Percentiles rank a stretch among this genome's conserved stretches.
phyloP scores from a whole-genome alignment of 2,329 filamentous ascomycete genomes.

The Curvularia spicifera region DNA sequence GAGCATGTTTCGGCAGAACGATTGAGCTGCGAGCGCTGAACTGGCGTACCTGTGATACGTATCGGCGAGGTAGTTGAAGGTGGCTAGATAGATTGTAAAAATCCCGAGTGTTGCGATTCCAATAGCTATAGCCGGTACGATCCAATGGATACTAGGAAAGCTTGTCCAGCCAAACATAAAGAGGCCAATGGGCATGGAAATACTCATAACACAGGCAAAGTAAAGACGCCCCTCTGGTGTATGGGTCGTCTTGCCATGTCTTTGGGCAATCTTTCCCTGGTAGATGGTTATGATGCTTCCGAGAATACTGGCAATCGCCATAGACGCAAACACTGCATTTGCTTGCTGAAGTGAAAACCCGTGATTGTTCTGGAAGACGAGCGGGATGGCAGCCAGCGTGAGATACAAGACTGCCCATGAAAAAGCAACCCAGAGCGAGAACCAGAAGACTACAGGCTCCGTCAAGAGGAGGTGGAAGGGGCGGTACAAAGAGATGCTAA shows the following conservation, averaged over 20 bases:
- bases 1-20: slow-evolving; percentile 82
- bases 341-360: slow-evolving; percentile 70
- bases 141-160: slow-evolving; percentile 69
- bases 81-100: slow-evolving; percentile 76
- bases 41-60: slow-evolving; percentile 85
- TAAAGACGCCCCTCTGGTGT: slow-evolving; percentile 80
- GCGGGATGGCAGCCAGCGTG: slow-evolving; percentile 78
- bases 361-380: slow-evolving; percentile 74
- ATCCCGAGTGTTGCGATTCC: slow-evolving; percentile 82
- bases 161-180: slow-evolving; percentile 82
- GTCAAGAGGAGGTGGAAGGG: slow-evolving; percentile 80
- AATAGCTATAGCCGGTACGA: slow-evolving; percentile 72
- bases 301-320: slow-evolving; percentile 70
- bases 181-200: slow-evolving; percentile 77
- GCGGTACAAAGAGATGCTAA: slow-evolving; percentile 74
- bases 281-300: slow-evolving; percentile 73
- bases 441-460: slow-evolving; percentile 82
- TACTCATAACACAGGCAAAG: slow-evolving; percentile 78
- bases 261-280: slow-evolving; percentile 71
- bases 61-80: slow-evolving; percentile 93
- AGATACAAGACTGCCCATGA: slow-evolving; percentile 89
- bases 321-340: slow-evolving; percentile 75
- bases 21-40: slow-evolving; percentile 84
- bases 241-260: slow-evolving; percentile 47
- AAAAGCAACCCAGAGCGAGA: slow-evolving; percentile 89